Evolutionary conservation across 2,329 filamentous ascomycete genomes (phyloP).

Genomic region (Aspergillus sp.): DNA sequence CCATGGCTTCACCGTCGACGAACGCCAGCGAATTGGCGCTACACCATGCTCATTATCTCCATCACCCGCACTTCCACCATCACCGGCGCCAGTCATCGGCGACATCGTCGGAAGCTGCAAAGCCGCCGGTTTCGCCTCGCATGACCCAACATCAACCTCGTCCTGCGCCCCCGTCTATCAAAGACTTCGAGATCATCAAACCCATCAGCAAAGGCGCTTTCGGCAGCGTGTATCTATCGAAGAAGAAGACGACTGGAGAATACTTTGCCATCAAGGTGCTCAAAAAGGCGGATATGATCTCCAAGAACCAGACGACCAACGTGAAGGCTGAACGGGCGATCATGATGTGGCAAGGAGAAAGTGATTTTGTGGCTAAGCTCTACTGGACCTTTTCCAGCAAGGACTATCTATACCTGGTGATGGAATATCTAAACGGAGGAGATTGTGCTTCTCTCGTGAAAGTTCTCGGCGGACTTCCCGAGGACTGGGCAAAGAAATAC

Average conservation of each 20-base stretch:
- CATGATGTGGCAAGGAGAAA: slow-evolving; percentile 99
- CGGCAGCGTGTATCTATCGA: slow-evolving; percentile 93
- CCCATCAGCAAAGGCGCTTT: slow-evolving; percentile 98
- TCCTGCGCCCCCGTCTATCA: slow-evolving; percentile 89
- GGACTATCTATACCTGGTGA: slow-evolving; percentile 95
- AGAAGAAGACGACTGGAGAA: slow-evolving; percentile 96
- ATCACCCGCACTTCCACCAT: slow-evolving; percentile 48
- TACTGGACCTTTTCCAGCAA: slow-evolving; percentile 99
- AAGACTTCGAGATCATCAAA: slow-evolving; percentile 99
- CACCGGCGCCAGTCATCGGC: slow-evolving; percentile 89
- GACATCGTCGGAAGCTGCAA: slow-evolving; percentile 61
- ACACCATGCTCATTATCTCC: slow-evolving; percentile 51
- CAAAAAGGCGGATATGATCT: slow-evolving; percentile 99
- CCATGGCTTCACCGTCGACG: slow-evolving; percentile 81
- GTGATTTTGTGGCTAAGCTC: slow-evolving; percentile 95
- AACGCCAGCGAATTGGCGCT: slow-evolving; percentile 61
- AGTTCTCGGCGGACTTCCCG: slow-evolving; percentile 78
- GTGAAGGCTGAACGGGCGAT: slow-evolving; percentile 97
- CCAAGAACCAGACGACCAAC: slow-evolving; percentile 98
- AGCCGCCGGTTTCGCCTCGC: slow-evolving; percentile 73
- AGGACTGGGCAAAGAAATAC: slow-evolving; percentile 98
- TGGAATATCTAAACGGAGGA: slow-evolving; percentile 97
- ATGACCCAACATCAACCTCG: slow-evolving; percentile 75
- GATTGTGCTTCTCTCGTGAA: slow-evolving; percentile 97
- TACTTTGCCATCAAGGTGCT: slow-evolving; percentile 98